Conservation (phyloP, 306 rosid genomes). For the Malus domestica region DNA sequence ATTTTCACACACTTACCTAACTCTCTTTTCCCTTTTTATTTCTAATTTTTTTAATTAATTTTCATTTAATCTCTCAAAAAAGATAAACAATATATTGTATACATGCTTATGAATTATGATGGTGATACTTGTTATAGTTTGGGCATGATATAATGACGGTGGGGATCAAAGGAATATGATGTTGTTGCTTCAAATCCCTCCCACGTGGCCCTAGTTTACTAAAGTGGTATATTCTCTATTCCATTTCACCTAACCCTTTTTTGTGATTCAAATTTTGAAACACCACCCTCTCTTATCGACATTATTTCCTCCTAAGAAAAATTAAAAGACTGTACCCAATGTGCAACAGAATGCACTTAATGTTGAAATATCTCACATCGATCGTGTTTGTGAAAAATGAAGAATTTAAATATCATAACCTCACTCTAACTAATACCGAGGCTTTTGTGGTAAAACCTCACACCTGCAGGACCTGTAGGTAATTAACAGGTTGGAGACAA, state of each 20-base stretch:
- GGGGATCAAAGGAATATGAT: conserved; percentile 9
- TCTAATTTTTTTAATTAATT: background rate
- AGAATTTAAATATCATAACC: too few relatives aligned
- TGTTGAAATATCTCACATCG: too few relatives aligned
- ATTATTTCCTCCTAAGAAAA: background rate
- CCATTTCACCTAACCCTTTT: conserved; percentile 26
- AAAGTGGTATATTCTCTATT: conserved; percentile 30
- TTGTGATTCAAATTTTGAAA: conserved; percentile 81
- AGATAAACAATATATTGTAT: background rate
- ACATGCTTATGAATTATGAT: background rate
- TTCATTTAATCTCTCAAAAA: background rate
- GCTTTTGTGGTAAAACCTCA: too few relatives aligned
- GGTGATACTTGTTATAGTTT: background rate
- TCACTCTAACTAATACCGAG: too few relatives aligned
- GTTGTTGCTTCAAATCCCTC: conserved; percentile 24
- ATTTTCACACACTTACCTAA: conserved; percentile 18
- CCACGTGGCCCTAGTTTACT: conserved; percentile 51
- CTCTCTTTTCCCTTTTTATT: background rate
- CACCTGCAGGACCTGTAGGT: too few relatives aligned
- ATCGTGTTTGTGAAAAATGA: too few relatives aligned
- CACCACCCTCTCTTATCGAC: conserved; percentile 11
- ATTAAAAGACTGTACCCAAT: background rate
- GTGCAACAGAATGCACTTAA: background rate
- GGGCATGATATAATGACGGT: conserved; percentile 4
- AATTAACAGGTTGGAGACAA: too few relatives aligned